A percentile compares a stretch with the other conserved stretches of the same genome.
These are phyloP conservation scores for Triticum turgidum DNA, from an alignment of 176 grass and related monocot species.

Conservation along the genomic window DNA sequence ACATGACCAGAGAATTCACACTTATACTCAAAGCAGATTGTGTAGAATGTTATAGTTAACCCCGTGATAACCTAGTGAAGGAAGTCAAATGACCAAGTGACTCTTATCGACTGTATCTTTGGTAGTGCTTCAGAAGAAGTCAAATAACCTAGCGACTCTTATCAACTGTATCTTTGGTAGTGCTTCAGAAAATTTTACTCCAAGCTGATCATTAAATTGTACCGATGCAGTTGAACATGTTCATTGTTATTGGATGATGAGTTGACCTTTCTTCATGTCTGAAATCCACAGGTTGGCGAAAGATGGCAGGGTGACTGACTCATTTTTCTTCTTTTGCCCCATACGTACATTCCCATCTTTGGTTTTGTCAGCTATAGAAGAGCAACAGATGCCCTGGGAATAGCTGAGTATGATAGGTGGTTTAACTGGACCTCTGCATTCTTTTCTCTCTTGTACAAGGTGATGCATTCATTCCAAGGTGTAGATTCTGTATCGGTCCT, in stretches of 20 bases:
- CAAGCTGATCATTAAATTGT: neutral
- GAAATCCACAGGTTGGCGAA: conserved; percentile 51
- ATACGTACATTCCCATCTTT: conserved; percentile 24
- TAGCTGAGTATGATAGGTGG: conserved; percentile 13
- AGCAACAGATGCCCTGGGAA: conserved; percentile 26
- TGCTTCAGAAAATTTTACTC: neutral
- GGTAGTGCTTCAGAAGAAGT: neutral
- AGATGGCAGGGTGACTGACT: conserved; percentile 33
- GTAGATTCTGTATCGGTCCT: conserved; percentile 30
- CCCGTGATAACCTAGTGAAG: neutral
- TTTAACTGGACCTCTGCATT: conserved; percentile 9
- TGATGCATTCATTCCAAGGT: conserved; percentile 15
- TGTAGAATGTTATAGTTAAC: conserved; percentile 1
- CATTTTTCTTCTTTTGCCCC: neutral
- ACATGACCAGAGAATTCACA: neutral
- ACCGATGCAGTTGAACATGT: neutral
- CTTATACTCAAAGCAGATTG: neutral
- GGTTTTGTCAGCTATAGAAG: conserved; percentile 26
- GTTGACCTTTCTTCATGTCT: conserved; percentile 6
- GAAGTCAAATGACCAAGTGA: neutral
- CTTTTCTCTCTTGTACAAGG: conserved; percentile 26
- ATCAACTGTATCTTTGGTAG: neutral
- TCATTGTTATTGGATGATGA: conserved; percentile 5
- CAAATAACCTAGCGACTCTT: neutral
- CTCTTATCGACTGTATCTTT: neutral